Evolutionary conservation across 164 flowering plant species (phyloP).

Genomic region (Paratinospora sagittata): DNA sequence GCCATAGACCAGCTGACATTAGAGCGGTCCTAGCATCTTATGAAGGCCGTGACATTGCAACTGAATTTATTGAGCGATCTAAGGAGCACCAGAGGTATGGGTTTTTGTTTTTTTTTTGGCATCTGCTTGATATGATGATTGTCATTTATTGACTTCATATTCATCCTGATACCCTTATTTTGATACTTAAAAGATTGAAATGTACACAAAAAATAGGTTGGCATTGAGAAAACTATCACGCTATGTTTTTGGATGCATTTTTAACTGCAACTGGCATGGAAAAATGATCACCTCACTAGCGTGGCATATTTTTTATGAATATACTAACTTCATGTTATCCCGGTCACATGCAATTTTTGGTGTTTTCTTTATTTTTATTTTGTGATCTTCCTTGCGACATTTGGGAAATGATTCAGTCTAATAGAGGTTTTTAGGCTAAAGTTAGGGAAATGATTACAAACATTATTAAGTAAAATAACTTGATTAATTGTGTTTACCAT

Average conservation of each 20-base stretch:
- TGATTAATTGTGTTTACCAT: too few relatives aligned
- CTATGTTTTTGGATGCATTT: neutral
- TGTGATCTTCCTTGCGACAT: too few relatives aligned
- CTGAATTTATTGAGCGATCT: slow-evolving; percentile 79
- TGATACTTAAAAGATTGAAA: neutral
- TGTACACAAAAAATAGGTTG: neutral
- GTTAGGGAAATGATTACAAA: too few relatives aligned
- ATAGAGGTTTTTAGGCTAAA: too few relatives aligned
- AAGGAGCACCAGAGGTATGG: slow-evolving; percentile 69
- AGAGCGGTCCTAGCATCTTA: slow-evolving; percentile 78
- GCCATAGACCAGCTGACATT: slow-evolving; percentile 71
- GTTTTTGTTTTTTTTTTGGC: neutral
- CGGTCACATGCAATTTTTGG: too few relatives aligned
- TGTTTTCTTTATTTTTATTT: too few relatives aligned
- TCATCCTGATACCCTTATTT: neutral
- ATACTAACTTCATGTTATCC: too few relatives aligned
- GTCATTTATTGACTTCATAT: neutral
- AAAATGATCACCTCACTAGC: neutral
- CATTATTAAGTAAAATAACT: too few relatives aligned
- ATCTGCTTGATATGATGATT: neutral
- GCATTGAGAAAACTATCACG: neutral
- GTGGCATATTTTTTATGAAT: neutral
- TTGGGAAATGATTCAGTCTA: too few relatives aligned
- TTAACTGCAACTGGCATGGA: neutral
- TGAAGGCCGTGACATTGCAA: slow-evolving; percentile 63